A percentile compares a stretch with the other conserved stretches of the same genome.
These are phyloP conservation scores for Neonectria hederae DNA, from an alignment of 2,329 filamentous ascomycete genomes.

Conservation along the genomic window DNA sequence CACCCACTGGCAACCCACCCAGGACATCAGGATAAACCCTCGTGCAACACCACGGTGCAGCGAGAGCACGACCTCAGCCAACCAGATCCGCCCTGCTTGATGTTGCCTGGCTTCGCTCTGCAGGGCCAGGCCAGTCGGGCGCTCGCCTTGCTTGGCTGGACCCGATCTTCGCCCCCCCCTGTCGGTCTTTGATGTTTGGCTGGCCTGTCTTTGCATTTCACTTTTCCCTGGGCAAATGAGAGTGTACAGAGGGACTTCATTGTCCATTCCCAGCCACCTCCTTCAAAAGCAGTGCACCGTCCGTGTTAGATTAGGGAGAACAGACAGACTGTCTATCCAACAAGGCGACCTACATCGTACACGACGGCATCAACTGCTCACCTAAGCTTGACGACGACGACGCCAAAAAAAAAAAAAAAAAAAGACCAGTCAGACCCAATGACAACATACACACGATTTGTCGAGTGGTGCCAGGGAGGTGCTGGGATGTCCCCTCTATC, in stretches of 20 bases:
- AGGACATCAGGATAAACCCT: neutral
- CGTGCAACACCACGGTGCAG: neutral
- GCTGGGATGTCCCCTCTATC: conserved; percentile 21
- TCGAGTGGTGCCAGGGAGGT: neutral
- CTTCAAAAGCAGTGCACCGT: neutral
- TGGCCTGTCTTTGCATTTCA: neutral
- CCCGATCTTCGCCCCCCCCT: conserved; percentile 14
- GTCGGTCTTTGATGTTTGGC: neutral
- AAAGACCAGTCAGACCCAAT: too few species aligned
- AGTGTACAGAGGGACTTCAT: neutral
- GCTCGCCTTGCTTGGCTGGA: neutral
- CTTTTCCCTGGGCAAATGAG: neutral
- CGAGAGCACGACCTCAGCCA: neutral
- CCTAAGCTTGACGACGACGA: neutral
- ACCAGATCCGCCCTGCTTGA: conserved; percentile 3
- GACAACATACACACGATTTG: neutral
- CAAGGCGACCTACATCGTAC: neutral
- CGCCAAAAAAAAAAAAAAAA: neutral
- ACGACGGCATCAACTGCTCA: neutral
- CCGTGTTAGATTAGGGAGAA: neutral
- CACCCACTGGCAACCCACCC: conserved; percentile 8
- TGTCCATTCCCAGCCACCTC: conserved; percentile 16
- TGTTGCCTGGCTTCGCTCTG: conserved; percentile 12
- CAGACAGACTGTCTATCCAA: neutral
- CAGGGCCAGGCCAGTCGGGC: conserved; percentile 13